Base-by-base conservation (phyloP, 805 yeast genomes). In the Dipodascopsis tothii region DNA sequence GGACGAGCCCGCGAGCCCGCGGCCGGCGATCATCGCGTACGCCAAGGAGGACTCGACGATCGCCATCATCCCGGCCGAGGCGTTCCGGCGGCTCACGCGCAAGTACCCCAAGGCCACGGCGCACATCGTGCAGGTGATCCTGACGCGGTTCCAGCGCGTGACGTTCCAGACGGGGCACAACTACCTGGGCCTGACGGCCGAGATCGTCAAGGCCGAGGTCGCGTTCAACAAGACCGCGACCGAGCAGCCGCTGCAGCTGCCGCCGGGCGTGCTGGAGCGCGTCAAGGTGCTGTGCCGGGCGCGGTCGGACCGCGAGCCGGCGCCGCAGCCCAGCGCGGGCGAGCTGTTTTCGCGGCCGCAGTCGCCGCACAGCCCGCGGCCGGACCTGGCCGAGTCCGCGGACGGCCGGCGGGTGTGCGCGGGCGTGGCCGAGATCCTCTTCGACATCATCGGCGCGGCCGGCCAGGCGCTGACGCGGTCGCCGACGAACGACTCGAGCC, bases 51-150 rank as follows among this genome's bases (percentile, higher is more conserved):
- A 75, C 33, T 83, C 94, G 27, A 88, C 97, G 0, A 82, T 90
- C 42, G 95, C 97, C 0, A 82, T 90, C 30, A 88, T 90, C 14
- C 98, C 98, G 0, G 77, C 80, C 1, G 80, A 77, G 41, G 84
- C 96, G 0, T 92, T 90, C 55, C 72, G 75, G 43, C 69, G 82
- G 42, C 72, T 90, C 33, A 80, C 83, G 4, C 60, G 68, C 23
- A 83, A 79, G 55, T 85, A 80, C 58, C 97, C 97, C 4, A 77
- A 83, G 50, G 84, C 95, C 0, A 81, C 96, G 0, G 84, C 96
- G 0, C 96, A 88, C 61, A 88, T 92, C 23, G 90, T 90, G 11
- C 95, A 94, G 56, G 87, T 90, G 77, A 85, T 90, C 20, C 66
- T 90, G 44, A 81, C 94, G 1, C 74, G 95, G 50, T 70, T 92